Conservation (phyloP, 176 grass and related monocot genomes). For the Cenchrus purpureus region DNA sequence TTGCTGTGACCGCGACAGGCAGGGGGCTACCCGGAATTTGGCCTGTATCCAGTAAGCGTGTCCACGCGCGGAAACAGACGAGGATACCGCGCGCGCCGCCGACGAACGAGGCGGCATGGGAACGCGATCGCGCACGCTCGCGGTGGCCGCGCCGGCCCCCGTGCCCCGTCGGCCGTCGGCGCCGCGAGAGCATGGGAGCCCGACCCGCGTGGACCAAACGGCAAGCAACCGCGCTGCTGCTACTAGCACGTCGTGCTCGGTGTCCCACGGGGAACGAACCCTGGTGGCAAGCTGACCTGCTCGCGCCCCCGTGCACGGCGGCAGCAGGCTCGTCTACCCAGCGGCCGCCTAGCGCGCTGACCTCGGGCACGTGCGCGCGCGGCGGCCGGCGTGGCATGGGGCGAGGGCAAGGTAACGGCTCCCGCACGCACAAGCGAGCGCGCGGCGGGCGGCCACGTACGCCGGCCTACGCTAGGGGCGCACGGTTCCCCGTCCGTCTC, state of each 20-base stretch:
- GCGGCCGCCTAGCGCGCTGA: not conserved
- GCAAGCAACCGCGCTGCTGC: slow-evolving; percentile 16
- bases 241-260: not conserved
- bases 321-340: not conserved
- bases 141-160: not conserved
- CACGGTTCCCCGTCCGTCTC: not conserved
- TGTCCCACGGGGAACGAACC: not conserved
- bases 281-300: not conserved
- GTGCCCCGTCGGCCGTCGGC: not conserved
- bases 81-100: not conserved
- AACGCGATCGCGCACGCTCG: not conserved
- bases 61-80: no score
- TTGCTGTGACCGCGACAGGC: not conserved
- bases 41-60: not conserved
- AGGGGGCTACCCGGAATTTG: not conserved
- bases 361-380: slow-evolving; percentile 2
- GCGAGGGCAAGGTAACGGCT: not conserved
- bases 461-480: slow-evolving; percentile 4
- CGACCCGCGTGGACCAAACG: slow-evolving; percentile 27
- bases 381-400: not conserved
- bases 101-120: not conserved
- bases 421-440: slow-evolving; percentile 33
- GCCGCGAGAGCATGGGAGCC: not conserved
- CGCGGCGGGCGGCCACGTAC: slow-evolving; percentile 13
- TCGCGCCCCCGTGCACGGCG: not conserved